A percentile compares a stretch with the other conserved stretches of the same genome.
Conservation (phyloP, 1,139 yeast genomes). For the Pichia sp. region DNA sequence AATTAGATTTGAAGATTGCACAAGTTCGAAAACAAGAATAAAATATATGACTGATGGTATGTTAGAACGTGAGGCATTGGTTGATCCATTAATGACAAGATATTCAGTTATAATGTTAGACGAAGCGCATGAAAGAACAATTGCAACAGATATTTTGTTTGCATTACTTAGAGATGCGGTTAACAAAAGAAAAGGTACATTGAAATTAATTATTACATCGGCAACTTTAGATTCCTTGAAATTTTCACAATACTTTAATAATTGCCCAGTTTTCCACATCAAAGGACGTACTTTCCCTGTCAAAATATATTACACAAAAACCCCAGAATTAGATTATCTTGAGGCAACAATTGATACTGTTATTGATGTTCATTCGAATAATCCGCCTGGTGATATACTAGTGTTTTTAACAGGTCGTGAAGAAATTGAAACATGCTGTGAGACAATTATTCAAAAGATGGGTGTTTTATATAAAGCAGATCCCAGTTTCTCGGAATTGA, state of each 20-base stretch:
- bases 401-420: conserved; percentile 89
- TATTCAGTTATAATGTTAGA: conserved; percentile 91
- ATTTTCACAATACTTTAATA: conserved; percentile 69
- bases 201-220: conserved; percentile 79
- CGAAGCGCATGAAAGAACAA: conserved; percentile 96
- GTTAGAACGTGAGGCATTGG: conserved; percentile 95
- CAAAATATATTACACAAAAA: conserved; percentile 65
- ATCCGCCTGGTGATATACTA: conserved; percentile 72
- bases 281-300: conserved; percentile 93
- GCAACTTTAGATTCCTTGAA: conserved; percentile 86
- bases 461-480: conserved; percentile 48
- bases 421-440: conserved; percentile 87
- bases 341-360: conserved; percentile 78
- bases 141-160: conserved; percentile 88
- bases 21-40: conserved; percentile 68
- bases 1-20: conserved; percentile 88
- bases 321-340: conserved; percentile 81
- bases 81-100: conserved; percentile 71
- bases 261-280: conserved; percentile 74
- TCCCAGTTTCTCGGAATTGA: conserved; percentile 54
- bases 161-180: conserved; percentile 72
- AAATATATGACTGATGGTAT: conserved; percentile 99
- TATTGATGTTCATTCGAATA: conserved; percentile 73
- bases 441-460: conserved; percentile 59
- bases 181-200: conserved; percentile 57